A percentile compares a stretch with the other conserved stretches of the same genome.
Evolutionary conservation across 139 green algal genomes (phyloP).

Genomic region (Chlamydomonas sp.): DNA sequence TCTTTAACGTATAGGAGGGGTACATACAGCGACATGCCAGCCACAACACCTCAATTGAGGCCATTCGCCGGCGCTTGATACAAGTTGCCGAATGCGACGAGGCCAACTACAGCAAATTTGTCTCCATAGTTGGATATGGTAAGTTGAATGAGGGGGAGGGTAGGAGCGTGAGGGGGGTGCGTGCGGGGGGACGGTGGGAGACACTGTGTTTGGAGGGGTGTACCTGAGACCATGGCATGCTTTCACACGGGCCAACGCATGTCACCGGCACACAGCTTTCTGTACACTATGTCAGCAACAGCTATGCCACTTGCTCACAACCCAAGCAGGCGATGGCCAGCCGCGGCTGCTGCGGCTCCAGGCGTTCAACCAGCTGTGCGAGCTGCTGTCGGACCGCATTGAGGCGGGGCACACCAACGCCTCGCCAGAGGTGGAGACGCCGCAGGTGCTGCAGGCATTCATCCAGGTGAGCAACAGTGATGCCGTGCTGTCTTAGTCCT

Average conservation of each 20-base stretch:
- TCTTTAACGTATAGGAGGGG: constrained; percentile 51
- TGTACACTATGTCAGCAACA: neutral
- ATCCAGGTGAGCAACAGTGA: constrained; percentile 12
- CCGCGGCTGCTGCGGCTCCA: constrained; percentile 55
- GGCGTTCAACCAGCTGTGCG: constrained; percentile 61
- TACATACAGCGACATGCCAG: constrained; percentile 57
- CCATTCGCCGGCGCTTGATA: constrained; percentile 56
- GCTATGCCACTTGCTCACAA: neutral
- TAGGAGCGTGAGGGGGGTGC: too few species aligned
- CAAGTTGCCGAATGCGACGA: constrained; percentile 48
- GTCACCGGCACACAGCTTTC: neutral
- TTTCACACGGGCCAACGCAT: too few species aligned
- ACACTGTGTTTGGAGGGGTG: too few species aligned
- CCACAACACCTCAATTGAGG: constrained; percentile 47
- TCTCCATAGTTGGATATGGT: constrained; percentile 54
- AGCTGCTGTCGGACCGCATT: constrained; percentile 53
- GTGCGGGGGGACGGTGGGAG: too few species aligned
- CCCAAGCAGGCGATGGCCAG: constrained; percentile 27
- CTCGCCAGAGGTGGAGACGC: constrained; percentile 46
- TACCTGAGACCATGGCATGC: too few species aligned
- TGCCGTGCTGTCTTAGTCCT: neutral
- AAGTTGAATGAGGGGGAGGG: neutral
- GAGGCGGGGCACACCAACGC: constrained; percentile 34
- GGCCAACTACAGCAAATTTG: constrained; percentile 52
- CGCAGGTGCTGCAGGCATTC: constrained; percentile 58